Evolutionary conservation across 495 filamentous ascomycete genomes (phyloP), one percentile per base, ranked within the genome.

Genomic region (Viridothelium virens): DNA sequence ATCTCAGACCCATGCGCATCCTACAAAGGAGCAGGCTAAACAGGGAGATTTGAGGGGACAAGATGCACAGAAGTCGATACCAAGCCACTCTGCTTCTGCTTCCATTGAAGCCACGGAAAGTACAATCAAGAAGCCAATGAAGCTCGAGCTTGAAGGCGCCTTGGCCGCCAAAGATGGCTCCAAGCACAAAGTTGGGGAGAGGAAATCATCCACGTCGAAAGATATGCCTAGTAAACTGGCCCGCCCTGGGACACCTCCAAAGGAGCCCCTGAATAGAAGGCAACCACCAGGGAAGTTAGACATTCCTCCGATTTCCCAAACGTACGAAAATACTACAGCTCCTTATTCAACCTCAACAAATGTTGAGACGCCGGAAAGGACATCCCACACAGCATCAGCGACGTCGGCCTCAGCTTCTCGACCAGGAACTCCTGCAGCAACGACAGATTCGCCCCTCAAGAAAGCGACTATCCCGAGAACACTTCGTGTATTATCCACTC

Each of bases 401-500:
- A 78, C 78, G 0, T 74, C 78, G 44, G 78, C 79, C 1, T 71
- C 80, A 0, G 76, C 81, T 3, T 83, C 82, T 46, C 80, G 31
- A 34, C 53, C 53, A 9, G 53, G 53, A 59, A 59, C 53, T 59
- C 53, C 53, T 33, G 31, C 31, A 59, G 18, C 80, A 7, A 64
- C 74, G 4, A 82, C 79, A 11, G 82, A 80, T 61, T 82, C 84
- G 2, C 78, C 84, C 34, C 74, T 74, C 2, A 72, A 75, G 56
- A 76, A 73, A 38, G 71, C 77, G 31, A 79, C 76, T 4, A 77
- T 81, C 53, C 73, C 82, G 64, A 75, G 82, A 44, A 83, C 89
- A 2, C 78, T 94, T 11, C 82, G 90, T 34, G 82, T 94, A 1
- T 82, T 90, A 3, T 82, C 89, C 7, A 89, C 88, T 0, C 85